These are phyloP conservation scores for Aspergillus pseudoviridinutans DNA, from an alignment of 2,329 filamentous ascomycete species.

Conservation along the genomic window DNA sequence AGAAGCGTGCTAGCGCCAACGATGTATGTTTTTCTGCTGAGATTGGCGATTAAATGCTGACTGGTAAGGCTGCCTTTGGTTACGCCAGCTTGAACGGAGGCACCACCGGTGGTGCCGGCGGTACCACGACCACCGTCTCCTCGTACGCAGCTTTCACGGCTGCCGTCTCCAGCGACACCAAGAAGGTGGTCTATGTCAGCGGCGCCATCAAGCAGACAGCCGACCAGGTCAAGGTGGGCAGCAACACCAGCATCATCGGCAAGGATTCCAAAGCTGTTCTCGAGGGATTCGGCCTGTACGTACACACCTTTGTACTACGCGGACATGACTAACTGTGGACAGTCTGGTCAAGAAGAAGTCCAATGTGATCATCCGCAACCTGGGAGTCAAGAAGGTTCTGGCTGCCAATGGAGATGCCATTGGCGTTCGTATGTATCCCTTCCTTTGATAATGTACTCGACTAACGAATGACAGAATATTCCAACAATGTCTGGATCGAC, in stretches of 20 bases:
- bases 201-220: conserved; percentile 44
- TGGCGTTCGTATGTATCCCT: conserved; percentile 47
- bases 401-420: conserved; percentile 58
- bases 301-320: background rate
- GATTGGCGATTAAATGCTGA: background rate
- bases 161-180: conserved; percentile 46
- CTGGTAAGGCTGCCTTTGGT: conserved; percentile 30
- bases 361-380: conserved; percentile 62
- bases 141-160: conserved; percentile 48
- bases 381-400: conserved; percentile 55
- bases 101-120: conserved; percentile 55
- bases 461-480: conserved; percentile 17
- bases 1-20: conserved; percentile 23
- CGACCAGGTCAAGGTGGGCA: conserved; percentile 44
- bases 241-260: conserved; percentile 52
- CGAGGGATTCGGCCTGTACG: conserved; percentile 43
- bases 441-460: background rate
- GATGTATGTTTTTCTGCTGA: conserved; percentile 15
- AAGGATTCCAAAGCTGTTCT: conserved; percentile 51
- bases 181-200: conserved; percentile 46
- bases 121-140: conserved; percentile 53
- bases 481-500: conserved; percentile 61
- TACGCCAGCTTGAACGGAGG: conserved; percentile 49
- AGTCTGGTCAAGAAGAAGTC: conserved; percentile 52
- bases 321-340: conserved; percentile 12